Evolutionary conservation across 768 basidiomycete species (phyloP), one percentile per base, ranked within the genome.

Genomic region (Daedalea quercina): DNA sequence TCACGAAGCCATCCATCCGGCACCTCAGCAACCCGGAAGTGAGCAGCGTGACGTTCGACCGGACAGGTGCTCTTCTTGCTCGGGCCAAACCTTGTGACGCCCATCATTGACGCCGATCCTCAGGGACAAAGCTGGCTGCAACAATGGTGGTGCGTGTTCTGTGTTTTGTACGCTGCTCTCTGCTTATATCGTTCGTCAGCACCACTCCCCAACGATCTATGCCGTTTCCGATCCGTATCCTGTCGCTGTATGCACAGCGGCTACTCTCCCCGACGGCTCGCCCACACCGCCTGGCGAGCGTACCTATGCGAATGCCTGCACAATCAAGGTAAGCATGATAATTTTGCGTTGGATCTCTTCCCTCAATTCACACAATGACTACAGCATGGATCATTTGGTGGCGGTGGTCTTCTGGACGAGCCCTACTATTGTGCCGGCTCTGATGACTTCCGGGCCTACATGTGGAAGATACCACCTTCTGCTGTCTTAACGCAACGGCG

Each of bases 341-440:
- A n/a, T n/a, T n/a, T n/a, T n/a, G n/a, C n/a, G n/a, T n/a, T n/a
- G n/a, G n/a, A n/a, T n/a, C n/a, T n/a, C n/a, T n/a, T n/a, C n/a
- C n/a, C n/a, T n/a, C n/a, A n/a, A 22, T 47, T 9, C n/a, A 53
- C 31, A 15, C 13, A 40, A 17, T 15, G 37, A 17, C 6, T 12
- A n/a, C n/a, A 90, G 86, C 85, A 90, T 54, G 88, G 87, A 2
- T 78, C 81, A 4, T 91, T 93, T 57, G 87, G 90, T 34, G 79
- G 81, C 2, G 75, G 76, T 1, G 77, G 76, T 3, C 60, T 76
- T 25, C 71, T 76, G 44, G 67, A 59, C 22, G 85, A 87, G 51
- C 65, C 73, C 26, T 79, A 84, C 59, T 92, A 84, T 61, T 76
- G 76, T 33, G 78, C 79, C n/a, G 90, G 90, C 15, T 90, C 87